Evolutionary conservation across 495 filamentous ascomycete genomes (phyloP).

Genomic region (Trichoderma orchidacearum): DNA sequence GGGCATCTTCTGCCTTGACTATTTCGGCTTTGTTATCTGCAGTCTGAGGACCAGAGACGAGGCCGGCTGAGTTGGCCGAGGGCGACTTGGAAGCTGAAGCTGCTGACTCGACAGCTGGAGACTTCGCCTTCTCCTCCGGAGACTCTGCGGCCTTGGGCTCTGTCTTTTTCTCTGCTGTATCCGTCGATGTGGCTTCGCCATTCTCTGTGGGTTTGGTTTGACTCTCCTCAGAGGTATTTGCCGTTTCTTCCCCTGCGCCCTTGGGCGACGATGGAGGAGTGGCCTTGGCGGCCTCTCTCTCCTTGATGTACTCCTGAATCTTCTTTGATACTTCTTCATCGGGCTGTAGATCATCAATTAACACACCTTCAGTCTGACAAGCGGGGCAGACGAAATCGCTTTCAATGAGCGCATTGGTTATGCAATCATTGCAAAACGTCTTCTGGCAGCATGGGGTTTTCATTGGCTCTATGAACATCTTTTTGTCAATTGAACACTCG

Average conservation of each 20-base stretch:
- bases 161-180: constrained; percentile 6
- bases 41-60: constrained; percentile 5
- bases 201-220: neutral
- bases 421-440: constrained; percentile 98
- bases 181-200: neutral
- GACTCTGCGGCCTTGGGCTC: neutral
- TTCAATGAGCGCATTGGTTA: constrained; percentile 92
- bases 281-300: constrained; percentile 31
- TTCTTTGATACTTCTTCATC: constrained; percentile 68
- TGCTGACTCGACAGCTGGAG: constrained; percentile 18
- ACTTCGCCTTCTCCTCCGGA: constrained; percentile 17
- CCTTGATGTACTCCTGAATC: constrained; percentile 63
- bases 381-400: constrained; percentile 92
- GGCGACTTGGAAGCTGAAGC: constrained; percentile 12
- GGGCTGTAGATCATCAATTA: constrained; percentile 77
- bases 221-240: constrained; percentile 2
- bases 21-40: constrained; percentile 13
- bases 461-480: constrained; percentile 91
- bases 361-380: constrained; percentile 76
- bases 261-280: constrained; percentile 10
- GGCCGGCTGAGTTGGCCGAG: constrained; percentile 4
- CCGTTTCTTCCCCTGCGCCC: constrained; percentile 7
- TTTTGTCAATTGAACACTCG: constrained; percentile 90
- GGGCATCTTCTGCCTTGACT: constrained; percentile 22
- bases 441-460: constrained; percentile 96